Base-by-base conservation (phyloP, 495 filamentous ascomycete species). In the Bombardia bombarda region DNA sequence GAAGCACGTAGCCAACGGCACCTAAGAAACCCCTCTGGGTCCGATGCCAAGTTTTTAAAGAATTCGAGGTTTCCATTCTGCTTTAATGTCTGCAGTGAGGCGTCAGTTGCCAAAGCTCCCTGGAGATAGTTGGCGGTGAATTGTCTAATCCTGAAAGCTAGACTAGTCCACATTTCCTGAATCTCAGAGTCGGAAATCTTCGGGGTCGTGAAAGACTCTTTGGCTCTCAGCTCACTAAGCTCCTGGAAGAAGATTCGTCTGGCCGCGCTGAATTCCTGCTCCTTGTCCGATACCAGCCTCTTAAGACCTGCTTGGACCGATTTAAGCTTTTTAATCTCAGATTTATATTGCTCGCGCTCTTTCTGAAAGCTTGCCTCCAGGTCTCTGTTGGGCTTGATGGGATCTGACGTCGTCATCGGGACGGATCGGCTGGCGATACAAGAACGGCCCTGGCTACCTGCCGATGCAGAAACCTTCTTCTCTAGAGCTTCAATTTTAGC, bases 121-220 rank as follows among this genome's bases (percentile, higher is more conserved):
- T n/a, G 24, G 5, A 45, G 26, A 25, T 45, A 18, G 3, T 20
- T 16, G n/a, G 17, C 8, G 3, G 42, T 22, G 23, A 50, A 45
- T 21, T 50, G 47, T 1, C 38, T 31, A n/a, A 50, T 20, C 1
- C 18, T 26, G 26, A 45, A 50, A 4, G 18, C n/a, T 0, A 50
- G 33, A 19, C n/a, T 7, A 23, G 32, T 46, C 42, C 47, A 50
- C 3, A 41, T 28, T 7, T 5, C 17, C 18, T 45, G 30, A n/a
- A 50, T 17, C n/a, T 45, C 36, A 1, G 23, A 23, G 13, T 42
- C 40, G 7, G 40, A 33, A 8, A 33, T 23, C 17, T 22, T 42
- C 6, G 20, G 13, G 12, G 7, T n/a, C 20, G 32, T 23, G 40
- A 42, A 42, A 1, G n/a, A 14, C 7, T 42, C 20, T 13, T 33